Conservation (phyloP, 1,284 basidiomycete species). For the Omphalotus olearius region DNA sequence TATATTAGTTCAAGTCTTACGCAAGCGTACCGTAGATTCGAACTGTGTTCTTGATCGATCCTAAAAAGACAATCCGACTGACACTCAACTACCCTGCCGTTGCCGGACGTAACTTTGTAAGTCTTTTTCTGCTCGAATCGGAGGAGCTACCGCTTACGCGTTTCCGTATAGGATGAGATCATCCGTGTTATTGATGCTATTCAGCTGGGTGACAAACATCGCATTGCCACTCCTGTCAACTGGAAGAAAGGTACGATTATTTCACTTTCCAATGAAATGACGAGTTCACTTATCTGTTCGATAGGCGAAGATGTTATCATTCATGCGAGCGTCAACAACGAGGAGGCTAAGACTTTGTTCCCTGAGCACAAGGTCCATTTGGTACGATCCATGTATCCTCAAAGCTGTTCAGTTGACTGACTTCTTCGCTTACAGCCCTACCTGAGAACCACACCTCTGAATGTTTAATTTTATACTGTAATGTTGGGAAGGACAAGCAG, state of each 20-base stretch:
- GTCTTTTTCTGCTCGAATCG: too few relatives aligned
- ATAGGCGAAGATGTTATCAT: constrained; percentile 83
- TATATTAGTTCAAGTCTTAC: neutral
- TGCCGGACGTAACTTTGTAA: constrained; percentile 70
- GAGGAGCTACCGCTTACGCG: too few relatives aligned
- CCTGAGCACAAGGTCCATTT: constrained; percentile 51
- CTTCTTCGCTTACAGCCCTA: constrained; percentile 49
- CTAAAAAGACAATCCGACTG: constrained; percentile 12
- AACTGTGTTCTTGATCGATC: constrained; percentile 15
- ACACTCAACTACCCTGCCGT: constrained; percentile 42
- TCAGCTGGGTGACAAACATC: constrained; percentile 90
- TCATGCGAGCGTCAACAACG: constrained; percentile 80
- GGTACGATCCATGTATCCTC: neutral
- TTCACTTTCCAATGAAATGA: too few relatives aligned
- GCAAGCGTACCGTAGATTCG: constrained; percentile 3
- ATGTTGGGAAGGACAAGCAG: too few relatives aligned
- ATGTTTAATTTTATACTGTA: too few relatives aligned
- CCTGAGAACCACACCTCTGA: constrained; percentile 69
- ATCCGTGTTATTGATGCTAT: constrained; percentile 49
- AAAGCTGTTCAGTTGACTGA: constrained; percentile 21
- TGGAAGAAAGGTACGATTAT: constrained; percentile 64
- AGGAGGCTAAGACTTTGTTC: constrained; percentile 89
- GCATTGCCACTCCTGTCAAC: constrained; percentile 88
- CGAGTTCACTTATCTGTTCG: too few relatives aligned
- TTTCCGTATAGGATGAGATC: constrained; percentile 19